phyloP scores from a whole-genome alignment of 1,139 yeast species.

The Insectozyma bohioensis region DNA sequence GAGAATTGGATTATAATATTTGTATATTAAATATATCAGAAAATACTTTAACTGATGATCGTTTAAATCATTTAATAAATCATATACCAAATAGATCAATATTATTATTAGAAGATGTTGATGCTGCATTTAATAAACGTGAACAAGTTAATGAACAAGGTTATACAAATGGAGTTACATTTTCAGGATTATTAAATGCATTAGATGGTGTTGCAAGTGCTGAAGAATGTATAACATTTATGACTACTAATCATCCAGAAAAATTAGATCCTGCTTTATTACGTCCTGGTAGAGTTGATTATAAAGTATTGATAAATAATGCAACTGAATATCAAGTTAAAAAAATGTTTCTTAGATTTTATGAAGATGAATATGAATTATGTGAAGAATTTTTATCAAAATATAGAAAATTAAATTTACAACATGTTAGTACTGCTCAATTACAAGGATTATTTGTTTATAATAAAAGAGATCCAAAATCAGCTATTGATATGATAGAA shows the following conservation, averaged over 20 bases:
- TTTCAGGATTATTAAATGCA: conserved; percentile 90
- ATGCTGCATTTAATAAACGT: conserved; percentile 90
- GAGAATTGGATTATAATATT: conserved; percentile 91
- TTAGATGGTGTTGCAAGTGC: conserved; percentile 99
- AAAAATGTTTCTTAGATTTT: conserved; percentile 85
- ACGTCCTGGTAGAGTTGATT: conserved; percentile 95
- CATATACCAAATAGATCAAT: conserved; percentile 91
- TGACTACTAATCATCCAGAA: conserved; percentile 98
- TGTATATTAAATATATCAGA: conserved; percentile 91
- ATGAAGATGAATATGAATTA: conserved; percentile 60
- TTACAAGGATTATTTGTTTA: conserved; percentile 93
- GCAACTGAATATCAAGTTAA: conserved; percentile 80
- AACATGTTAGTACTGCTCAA: conserved; percentile 84
- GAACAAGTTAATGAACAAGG: conserved; percentile 77
- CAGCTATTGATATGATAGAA: conserved; percentile 68
- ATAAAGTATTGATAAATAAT: conserved; percentile 76
- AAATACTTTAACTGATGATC: conserved; percentile 87
- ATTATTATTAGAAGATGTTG: conserved; percentile 85
- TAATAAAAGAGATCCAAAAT: conserved; percentile 79
- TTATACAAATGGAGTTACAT: conserved; percentile 82
- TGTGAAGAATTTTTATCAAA: conserved; percentile 63
- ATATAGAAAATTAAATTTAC: conserved; percentile 49
- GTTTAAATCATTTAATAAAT: conserved; percentile 92
- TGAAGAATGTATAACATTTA: conserved; percentile 92
- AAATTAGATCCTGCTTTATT: conserved; percentile 79